A percentile compares a stretch with the other conserved stretches of the same genome.
These are phyloP conservation scores for Leptodontidium sp. DNA, from an alignment of 2,329 filamentous ascomycete species.

Conservation along the genomic window DNA sequence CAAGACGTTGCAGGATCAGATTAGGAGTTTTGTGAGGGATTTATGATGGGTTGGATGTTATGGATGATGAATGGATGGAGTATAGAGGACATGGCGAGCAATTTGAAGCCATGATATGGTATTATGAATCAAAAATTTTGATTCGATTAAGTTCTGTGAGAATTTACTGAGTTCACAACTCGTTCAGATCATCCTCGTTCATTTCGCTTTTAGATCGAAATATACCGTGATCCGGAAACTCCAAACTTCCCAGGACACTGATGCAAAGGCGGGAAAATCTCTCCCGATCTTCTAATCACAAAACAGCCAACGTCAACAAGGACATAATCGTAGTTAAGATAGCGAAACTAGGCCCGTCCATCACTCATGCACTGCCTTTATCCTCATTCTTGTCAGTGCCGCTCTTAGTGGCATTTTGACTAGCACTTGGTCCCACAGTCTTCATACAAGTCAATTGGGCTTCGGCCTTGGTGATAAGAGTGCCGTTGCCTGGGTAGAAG, in stretches of 20 bases:
- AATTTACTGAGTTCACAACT: too few species aligned
- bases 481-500: conserved; percentile 4
- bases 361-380: neutral
- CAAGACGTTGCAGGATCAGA: conserved; percentile 35
- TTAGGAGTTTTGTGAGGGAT: conserved; percentile 35
- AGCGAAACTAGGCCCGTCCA: neutral
- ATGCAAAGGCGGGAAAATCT: too few species aligned
- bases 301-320: neutral
- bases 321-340: neutral
- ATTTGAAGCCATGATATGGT: neutral
- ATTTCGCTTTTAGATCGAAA: too few species aligned
- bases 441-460: conserved; percentile 1
- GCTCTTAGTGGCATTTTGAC: neutral
- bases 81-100: neutral
- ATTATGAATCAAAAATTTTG: neutral
- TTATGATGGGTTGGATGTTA: conserved; percentile 22
- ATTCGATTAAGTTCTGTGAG: too few species aligned
- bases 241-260: too few species aligned
- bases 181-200: too few species aligned
- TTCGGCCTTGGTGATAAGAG: neutral
- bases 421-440: neutral
- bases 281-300: neutral
- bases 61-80: neutral
- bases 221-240: too few species aligned
- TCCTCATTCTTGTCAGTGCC: neutral